These are phyloP conservation scores for Penicillium sp. DNA, from an alignment of 2,329 filamentous ascomycete genomes.

Conservation along the genomic window DNA sequence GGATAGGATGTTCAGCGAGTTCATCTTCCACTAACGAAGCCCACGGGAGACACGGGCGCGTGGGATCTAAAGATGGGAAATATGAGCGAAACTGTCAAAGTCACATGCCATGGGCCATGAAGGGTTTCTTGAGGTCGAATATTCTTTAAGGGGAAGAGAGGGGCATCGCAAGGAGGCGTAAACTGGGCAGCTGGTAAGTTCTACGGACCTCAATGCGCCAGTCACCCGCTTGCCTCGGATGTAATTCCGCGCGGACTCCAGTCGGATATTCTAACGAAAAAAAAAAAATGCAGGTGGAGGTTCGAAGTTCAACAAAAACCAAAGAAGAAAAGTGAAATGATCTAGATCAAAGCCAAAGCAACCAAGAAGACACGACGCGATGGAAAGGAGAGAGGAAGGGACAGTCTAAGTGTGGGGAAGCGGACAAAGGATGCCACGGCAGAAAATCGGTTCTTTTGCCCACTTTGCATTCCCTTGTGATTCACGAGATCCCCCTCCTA, in stretches of 20 bases:
- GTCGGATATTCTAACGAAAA: slow-evolving; percentile 6
- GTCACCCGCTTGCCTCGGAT: slow-evolving; percentile 34
- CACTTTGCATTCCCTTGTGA: slow-evolving; percentile 10
- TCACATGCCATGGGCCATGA: slow-evolving; percentile 11
- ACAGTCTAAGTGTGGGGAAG: slow-evolving; percentile 28
- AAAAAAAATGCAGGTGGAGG: not conserved
- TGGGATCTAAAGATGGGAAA: slow-evolving; percentile 28
- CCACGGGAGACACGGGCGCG: slow-evolving; percentile 47
- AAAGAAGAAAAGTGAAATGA: not conserved
- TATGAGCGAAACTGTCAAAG: slow-evolving; percentile 20
- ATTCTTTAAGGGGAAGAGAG: slow-evolving; percentile 11
- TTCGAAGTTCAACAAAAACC: not conserved
- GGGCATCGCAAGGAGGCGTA: slow-evolving; percentile 18
- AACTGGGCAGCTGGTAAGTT: slow-evolving; percentile 13
- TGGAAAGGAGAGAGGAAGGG: slow-evolving; percentile 13
- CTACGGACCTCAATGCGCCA: slow-evolving; percentile 43
- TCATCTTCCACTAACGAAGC: slow-evolving; percentile 68
- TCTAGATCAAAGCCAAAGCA: slow-evolving; percentile 10
- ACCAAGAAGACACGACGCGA: slow-evolving; percentile 1
- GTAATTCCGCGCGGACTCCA: slow-evolving; percentile 19
- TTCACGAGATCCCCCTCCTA: not conserved
- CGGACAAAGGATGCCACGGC: slow-evolving; percentile 25
- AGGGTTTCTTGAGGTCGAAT: slow-evolving; percentile 4
- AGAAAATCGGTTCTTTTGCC: slow-evolving; percentile 28
- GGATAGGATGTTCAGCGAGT: slow-evolving; percentile 93